A percentile compares a stretch with the other conserved stretches of the same genome.
Conservation (phyloP, 2,329 filamentous ascomycete genomes). For the Trichoderma oligosporum region DNA sequence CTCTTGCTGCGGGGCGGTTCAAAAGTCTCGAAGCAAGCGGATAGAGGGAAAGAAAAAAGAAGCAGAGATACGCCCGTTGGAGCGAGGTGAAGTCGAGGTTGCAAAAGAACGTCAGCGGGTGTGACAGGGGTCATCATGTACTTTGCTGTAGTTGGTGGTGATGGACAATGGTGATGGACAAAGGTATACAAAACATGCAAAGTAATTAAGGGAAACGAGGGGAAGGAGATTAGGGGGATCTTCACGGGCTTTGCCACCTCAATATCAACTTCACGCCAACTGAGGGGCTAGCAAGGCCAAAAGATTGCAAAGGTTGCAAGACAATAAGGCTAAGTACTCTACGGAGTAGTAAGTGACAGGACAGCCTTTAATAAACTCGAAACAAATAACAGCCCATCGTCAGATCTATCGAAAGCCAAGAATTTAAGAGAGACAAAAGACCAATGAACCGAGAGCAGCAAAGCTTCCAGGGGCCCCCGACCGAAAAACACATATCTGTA, state of each 20-base stretch:
- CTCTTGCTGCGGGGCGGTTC: background rate
- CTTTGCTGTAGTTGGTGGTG: background rate
- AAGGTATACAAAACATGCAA: too few relatives aligned
- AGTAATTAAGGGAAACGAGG: too few relatives aligned
- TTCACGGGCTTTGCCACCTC: conserved; percentile 6
- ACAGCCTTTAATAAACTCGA: background rate
- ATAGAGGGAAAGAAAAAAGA: background rate
- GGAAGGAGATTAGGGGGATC: conserved; percentile 4
- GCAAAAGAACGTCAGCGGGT: background rate
- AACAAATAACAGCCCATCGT: conserved; percentile 4
- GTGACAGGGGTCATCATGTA: background rate
- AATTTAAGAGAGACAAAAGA: background rate
- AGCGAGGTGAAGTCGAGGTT: background rate
- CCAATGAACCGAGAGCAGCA: background rate
- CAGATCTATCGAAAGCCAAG: background rate
- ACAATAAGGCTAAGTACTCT: background rate
- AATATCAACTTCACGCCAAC: background rate
- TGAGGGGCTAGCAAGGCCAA: background rate
- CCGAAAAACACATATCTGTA: background rate
- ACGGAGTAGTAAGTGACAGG: background rate
- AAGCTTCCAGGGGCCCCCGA: background rate
- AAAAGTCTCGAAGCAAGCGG: background rate
- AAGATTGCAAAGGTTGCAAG: too few relatives aligned
- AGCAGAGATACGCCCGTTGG: background rate
- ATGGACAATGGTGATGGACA: background rate